Conservation (phyloP, 805 yeast species). For the Huiozyma naganishii region DNA sequence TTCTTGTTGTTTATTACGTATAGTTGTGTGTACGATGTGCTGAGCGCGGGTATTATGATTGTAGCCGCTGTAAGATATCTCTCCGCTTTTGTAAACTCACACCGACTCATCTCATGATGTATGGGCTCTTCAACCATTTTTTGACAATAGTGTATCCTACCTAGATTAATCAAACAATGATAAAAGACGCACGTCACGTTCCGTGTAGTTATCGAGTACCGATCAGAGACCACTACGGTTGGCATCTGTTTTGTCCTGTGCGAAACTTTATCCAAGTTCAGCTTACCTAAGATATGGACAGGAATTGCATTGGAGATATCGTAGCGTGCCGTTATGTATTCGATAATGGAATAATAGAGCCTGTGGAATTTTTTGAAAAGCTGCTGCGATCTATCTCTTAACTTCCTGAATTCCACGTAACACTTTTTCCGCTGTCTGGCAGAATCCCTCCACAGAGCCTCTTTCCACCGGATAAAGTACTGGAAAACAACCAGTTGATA, state of each 20-base stretch:
- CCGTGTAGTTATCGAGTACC: slow-evolving; percentile 5
- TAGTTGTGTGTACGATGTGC: slow-evolving; percentile 3
- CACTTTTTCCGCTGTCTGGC: background rate
- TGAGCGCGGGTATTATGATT: slow-evolving; percentile 4
- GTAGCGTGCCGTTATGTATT: slow-evolving; percentile 5
- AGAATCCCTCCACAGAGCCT: background rate
- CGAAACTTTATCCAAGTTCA: slow-evolving; percentile 5
- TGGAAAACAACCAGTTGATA: background rate
- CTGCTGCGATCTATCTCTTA: slow-evolving; percentile 42
- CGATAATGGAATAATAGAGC: slow-evolving; percentile 39
- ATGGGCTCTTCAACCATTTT: slow-evolving; percentile 35
- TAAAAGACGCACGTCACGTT: slow-evolving; percentile 6
- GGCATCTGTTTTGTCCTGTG: slow-evolving; percentile 1
- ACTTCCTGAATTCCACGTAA: slow-evolving; percentile 44
- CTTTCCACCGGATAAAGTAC: background rate
- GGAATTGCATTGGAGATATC: slow-evolving; percentile 9
- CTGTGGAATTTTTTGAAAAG: slow-evolving; percentile 35
- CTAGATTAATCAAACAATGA: slow-evolving; percentile 34
- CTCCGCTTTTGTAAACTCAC: slow-evolving; percentile 3
- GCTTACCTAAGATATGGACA: slow-evolving; percentile 1
- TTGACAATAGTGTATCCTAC: slow-evolving; percentile 48
- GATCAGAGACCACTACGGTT: background rate
- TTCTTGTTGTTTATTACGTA: background rate
- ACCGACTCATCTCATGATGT: slow-evolving; percentile 23
- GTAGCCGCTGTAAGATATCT: slow-evolving; percentile 5